Base-by-base conservation (phyloP, 768 basidiomycete genomes). In the Cyclocybe aegerita region DNA sequence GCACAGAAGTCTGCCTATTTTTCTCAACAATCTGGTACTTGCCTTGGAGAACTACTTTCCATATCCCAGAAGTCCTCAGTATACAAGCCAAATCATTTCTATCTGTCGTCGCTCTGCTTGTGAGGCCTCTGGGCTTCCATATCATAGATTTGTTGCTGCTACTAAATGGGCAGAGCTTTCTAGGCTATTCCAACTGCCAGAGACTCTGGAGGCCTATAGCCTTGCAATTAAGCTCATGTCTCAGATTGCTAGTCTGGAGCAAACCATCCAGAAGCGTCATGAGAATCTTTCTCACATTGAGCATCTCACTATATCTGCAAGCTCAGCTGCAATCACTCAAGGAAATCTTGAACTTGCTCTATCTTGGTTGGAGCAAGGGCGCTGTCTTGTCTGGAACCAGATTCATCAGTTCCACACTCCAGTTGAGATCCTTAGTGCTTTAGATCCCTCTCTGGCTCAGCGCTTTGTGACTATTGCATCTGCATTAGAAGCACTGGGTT, bases 201-300 rank as follows among this genome's bases (percentile, higher is more conserved):
- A 53, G 15, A 9, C 38, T 57, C 12, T 48, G 52, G 9, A 52
- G 55, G 55, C 53, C 15, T 54, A 48, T 34, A 8, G 30, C 0
- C 8, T 34, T 31, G 57, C 52, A 8, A 9, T 65, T 47, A 12
- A 56, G 58, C 23, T 61, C 0, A 36, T 57, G 10, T 50, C 58
- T n/a, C 39, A 49, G 38, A 17, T 57, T 8, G 56, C 50, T 14
- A 43, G 55, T 39, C 43, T 60, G 14, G 58, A 48, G 29, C 38
- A 49, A 31, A 51, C 58, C 6, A 54, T 59, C 7, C 10, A 16
- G n/a, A 30, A 45, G 8, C 54, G 57, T 9, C 49, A 56, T 17
- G 37, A 37, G 6, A 37, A 50, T n/a, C 37, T 58, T 31, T 11
- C 16, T 16, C 36, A 49, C 1, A 34, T 49, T 16, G 45, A 48